Percentiles rank a stretch among this genome's conserved stretches.
phyloP scores from a whole-genome alignment of 257 asterid genomes.

The Nicotiana sylvestris region DNA sequence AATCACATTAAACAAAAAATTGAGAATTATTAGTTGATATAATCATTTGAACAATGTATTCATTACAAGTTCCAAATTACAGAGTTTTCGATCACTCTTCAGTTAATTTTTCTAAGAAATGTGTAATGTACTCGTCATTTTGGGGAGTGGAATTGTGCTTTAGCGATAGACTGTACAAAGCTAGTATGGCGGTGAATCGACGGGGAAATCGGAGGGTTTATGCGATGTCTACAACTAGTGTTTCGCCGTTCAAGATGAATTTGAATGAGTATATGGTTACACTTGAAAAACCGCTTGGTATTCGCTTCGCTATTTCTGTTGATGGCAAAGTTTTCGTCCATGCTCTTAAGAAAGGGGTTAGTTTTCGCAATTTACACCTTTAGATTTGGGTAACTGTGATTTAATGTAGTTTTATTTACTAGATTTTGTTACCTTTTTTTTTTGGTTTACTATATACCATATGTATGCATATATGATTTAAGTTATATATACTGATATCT shows the following conservation, averaged over 20 bases:
- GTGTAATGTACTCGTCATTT: conserved; percentile 30
- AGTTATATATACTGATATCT: too few species aligned
- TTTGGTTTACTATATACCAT: too few species aligned
- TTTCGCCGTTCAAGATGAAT: conserved; percentile 57
- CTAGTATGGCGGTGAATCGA: conserved; percentile 14
- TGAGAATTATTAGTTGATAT: not conserved
- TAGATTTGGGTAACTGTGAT: not conserved
- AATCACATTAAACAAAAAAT: not conserved
- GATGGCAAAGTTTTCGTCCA: conserved; percentile 86
- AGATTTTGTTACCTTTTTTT: too few species aligned
- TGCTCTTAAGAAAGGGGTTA: conserved; percentile 92
- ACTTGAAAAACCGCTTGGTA: conserved; percentile 85
- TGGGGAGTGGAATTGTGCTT: conserved; percentile 40
- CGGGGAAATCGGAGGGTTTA: conserved; percentile 11
- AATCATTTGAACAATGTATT: conserved; percentile 34
- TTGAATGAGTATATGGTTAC: conserved; percentile 84
- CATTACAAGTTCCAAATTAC: conserved; percentile 45
- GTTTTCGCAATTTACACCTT: not conserved
- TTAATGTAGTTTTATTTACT: not conserved
- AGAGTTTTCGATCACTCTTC: conserved; percentile 33
- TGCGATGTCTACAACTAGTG: conserved; percentile 34
- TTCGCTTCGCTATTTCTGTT: conserved; percentile 74
- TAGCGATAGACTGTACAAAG: conserved; percentile 19
- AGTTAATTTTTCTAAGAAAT: conserved; percentile 6
- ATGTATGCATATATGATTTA: too few species aligned